Evolutionary conservation across 148 eudicot species (phyloP).

Genomic region (Arctostaphylos glauca): DNA sequence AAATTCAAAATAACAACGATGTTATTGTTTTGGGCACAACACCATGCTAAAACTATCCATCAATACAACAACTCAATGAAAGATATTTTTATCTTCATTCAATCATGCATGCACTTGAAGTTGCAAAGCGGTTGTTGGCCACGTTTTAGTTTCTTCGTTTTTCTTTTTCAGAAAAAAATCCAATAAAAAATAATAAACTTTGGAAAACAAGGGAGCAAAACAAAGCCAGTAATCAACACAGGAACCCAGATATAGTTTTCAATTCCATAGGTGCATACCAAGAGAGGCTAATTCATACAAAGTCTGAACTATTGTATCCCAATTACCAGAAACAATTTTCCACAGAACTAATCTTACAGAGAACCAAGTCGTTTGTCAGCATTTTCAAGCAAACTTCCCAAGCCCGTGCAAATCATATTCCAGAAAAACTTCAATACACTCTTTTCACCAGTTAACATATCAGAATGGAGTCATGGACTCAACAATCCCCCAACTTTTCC

Average conservation of each 20-base stretch:
- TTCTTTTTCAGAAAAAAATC: neutral
- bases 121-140: neutral
- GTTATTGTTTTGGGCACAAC: neutral
- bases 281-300: neutral
- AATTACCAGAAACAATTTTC: neutral
- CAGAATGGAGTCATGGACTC: neutral
- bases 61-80: neutral
- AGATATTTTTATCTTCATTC: neutral
- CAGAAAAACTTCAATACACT: neutral
- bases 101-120: neutral
- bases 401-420: neutral
- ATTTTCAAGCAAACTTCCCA: neutral
- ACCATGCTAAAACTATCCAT: constrained; percentile 14
- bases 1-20: neutral
- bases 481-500: neutral
- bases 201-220: neutral
- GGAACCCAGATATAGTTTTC: neutral
- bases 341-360: neutral
- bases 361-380: neutral
- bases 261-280: neutral
- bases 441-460: neutral
- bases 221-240: neutral
- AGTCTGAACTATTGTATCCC: neutral
- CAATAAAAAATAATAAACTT: neutral
- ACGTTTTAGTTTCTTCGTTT: neutral